Evolutionary conservation across 1,139 yeast genomes (phyloP).

Genomic region (Pichia sp.): DNA sequence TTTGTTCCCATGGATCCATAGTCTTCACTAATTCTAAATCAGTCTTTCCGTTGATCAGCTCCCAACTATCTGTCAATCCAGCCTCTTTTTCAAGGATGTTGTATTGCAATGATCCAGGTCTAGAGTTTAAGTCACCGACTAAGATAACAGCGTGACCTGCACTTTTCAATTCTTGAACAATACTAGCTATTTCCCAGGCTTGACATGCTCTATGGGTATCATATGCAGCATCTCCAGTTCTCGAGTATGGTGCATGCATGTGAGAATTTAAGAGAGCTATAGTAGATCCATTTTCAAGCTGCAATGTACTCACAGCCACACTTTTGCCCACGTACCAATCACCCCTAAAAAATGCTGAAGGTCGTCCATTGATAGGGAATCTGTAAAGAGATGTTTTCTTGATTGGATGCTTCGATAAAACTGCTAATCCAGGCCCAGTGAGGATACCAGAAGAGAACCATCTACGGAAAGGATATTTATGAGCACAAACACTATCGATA

Average conservation of each 20-base stretch:
- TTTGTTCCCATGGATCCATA: slow-evolving; percentile 62
- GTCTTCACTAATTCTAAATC: slow-evolving; percentile 37
- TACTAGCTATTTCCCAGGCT: slow-evolving; percentile 87
- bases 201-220: slow-evolving; percentile 88
- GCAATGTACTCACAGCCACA: slow-evolving; percentile 67
- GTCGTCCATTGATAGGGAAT: slow-evolving; percentile 89
- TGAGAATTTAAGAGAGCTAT: slow-evolving; percentile 84
- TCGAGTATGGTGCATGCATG: slow-evolving; percentile 95
- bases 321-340: slow-evolving; percentile 98
- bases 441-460: slow-evolving; percentile 76
- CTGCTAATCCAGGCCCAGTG: slow-evolving; percentile 89
- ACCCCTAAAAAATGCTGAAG: slow-evolving; percentile 89
- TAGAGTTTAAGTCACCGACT: slow-evolving; percentile 89
- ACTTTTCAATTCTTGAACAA: slow-evolving; percentile 52
- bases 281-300: slow-evolving; percentile 39
- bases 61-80: slow-evolving; percentile 79
- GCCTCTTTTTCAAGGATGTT: slow-evolving; percentile 65
- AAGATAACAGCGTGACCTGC: slow-evolving; percentile 83
- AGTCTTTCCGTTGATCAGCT: slow-evolving; percentile 44
- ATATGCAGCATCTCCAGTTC: slow-evolving; percentile 80
- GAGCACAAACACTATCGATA: slow-evolving; percentile 39
- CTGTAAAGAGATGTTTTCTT: slow-evolving; percentile 69
- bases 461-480: slow-evolving; percentile 56
- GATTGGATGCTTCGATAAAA: slow-evolving; percentile 79
- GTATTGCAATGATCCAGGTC: slow-evolving; percentile 82